phyloP scores from a whole-genome alignment of 73 alveolate genomes.

The Tetrahymena elliotti region DNA sequence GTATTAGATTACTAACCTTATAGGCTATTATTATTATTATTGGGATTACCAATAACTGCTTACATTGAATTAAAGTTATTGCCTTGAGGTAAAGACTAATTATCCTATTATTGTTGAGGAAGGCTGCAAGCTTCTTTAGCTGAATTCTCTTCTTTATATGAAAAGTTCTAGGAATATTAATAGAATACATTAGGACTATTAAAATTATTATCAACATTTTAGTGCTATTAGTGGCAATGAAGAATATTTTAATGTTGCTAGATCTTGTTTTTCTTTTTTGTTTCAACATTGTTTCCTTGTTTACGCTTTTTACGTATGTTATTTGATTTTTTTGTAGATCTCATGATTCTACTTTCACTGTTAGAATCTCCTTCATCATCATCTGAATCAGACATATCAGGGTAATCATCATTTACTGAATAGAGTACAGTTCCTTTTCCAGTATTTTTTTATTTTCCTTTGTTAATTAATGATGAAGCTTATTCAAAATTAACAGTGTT shows the following conservation, averaged over 20 bases:
- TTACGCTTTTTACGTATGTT: neutral
- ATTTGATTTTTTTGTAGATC: neutral
- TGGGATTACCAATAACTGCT: neutral
- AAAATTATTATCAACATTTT: neutral
- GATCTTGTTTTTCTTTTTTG: neutral
- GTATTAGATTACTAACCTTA: neutral
- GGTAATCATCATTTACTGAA: neutral
- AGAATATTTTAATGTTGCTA: neutral
- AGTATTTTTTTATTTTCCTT: neutral
- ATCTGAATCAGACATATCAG: neutral
- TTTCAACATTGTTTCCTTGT: neutral
- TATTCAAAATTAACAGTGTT: neutral
- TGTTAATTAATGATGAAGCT: neutral
- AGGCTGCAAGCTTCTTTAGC: neutral
- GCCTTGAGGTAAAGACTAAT: neutral
- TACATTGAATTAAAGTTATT: neutral
- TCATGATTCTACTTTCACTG: neutral
- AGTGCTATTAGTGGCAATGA: neutral
- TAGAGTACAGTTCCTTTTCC: neutral
- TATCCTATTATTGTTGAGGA: neutral
- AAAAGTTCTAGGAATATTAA: neutral
- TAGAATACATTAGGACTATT: neutral
- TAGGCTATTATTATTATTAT: neutral
- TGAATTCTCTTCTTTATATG: neutral
- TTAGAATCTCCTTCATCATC: neutral